Evolutionary conservation across 2,329 filamentous ascomycete species (phyloP).

Genomic region (Cladophialophora carrionii): DNA sequence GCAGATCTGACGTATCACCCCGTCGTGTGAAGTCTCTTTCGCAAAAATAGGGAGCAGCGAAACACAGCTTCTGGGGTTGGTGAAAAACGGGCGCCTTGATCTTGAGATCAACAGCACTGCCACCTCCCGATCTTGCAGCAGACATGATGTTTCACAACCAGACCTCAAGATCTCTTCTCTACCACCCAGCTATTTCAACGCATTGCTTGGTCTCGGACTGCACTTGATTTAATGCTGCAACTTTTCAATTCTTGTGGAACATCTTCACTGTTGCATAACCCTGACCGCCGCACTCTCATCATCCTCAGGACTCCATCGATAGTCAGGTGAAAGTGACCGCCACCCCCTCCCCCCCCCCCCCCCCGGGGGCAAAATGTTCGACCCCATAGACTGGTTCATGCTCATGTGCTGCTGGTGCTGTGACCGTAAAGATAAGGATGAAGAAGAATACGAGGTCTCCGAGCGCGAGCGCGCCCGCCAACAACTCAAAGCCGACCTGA

Average conservation of each 20-base stretch:
- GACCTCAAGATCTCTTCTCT: background rate
- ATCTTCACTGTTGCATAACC: background rate
- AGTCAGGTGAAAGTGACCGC: background rate
- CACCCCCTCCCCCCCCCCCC: background rate
- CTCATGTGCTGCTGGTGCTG: conserved; percentile 30
- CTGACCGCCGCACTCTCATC: background rate
- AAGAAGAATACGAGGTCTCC: conserved; percentile 20
- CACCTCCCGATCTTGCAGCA: background rate
- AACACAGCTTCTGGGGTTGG: background rate
- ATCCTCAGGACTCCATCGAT: background rate
- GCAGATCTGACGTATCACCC: background rate
- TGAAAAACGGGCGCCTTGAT: background rate
- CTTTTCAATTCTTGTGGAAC: background rate
- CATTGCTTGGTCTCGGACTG: background rate
- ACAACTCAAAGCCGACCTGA: conserved; percentile 8
- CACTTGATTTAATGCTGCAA: background rate
- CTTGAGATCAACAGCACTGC: background rate
- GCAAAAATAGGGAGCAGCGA: background rate
- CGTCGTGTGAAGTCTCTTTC: background rate
- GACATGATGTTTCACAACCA: background rate
- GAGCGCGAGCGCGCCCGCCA: conserved; percentile 3
- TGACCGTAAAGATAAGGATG: conserved; percentile 17
- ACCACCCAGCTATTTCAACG: background rate
- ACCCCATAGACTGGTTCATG: conserved; percentile 24
- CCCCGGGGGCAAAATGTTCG: conserved; percentile 7